Base-by-base conservation (phyloP, 768 basidiomycete genomes). In the Lepiota subincarnata region DNA sequence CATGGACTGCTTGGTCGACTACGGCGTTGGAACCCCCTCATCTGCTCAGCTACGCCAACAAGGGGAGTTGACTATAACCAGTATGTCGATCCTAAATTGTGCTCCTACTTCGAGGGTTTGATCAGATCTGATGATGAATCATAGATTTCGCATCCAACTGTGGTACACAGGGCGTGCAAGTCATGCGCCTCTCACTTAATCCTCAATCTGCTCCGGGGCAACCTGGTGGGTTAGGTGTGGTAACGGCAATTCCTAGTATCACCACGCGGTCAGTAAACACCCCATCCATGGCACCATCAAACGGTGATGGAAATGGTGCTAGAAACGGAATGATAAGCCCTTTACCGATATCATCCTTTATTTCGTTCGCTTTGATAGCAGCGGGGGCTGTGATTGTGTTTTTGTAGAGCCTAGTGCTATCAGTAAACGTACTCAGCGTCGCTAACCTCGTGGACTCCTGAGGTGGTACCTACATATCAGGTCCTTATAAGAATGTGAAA, bases 1-100 rank as follows among this genome's bases (percentile, higher is more conserved):
- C 13, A 49, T 49, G 48, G 48, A 49, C 14, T 49, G 48, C 11
- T 19, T 49, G 12, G 47, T 48, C 16, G 47, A 48, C 37, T 48
- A 36, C 37, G 47, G 47, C 14, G 37, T 36, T 8, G 48, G 36
- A 7, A 49, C 48, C 22, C 37, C 48, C 1, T 38, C 48, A 6
- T 49, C 37, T 14, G 22, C n/a, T 13, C 36, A 26, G 6, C 24
- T 49, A 6, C 20, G 37, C 10, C 8, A 12, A n/a, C 12, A 31
- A 8, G 48, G 36, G 18, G 36, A 49, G 22, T 11, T 13, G n/a
- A 37, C 39, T 38, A 36, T 49, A 14, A 13, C 16, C n/a, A 28
- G 48, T 49, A 39, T n/a, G 48, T 49, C 36, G 12, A 13, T 10
- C 38, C 19, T 1, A 10, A 10, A 31, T 31, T 11, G 31, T 31